Evolutionary conservation across 306 rosid genomes (phyloP).

Genomic region (Hippophae rhamnoides): DNA sequence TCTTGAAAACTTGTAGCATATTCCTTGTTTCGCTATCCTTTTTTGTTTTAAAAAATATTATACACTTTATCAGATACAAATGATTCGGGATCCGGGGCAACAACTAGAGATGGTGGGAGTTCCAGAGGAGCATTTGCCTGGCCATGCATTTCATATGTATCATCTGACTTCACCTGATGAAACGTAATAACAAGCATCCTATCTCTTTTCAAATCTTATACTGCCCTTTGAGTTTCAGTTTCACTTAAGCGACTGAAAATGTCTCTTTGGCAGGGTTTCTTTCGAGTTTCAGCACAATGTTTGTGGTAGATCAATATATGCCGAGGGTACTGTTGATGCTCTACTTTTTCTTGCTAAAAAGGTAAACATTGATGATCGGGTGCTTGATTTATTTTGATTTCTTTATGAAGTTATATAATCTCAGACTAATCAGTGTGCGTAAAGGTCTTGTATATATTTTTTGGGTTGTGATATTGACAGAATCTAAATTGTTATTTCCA

Average conservation of each 20-base stretch:
- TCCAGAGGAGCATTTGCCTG: constrained; percentile 76
- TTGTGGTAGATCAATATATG: constrained; percentile 92
- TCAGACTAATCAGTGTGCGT: neutral
- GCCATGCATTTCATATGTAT: constrained; percentile 90
- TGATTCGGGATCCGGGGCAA: constrained; percentile 71
- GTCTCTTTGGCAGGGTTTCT: constrained; percentile 55
- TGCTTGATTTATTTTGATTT: constrained; percentile 6
- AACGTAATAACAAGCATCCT: constrained; percentile 40
- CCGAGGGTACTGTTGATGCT: constrained; percentile 89
- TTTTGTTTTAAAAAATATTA: constrained; percentile 3
- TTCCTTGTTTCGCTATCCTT: constrained; percentile 4
- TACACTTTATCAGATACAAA: constrained; percentile 44
- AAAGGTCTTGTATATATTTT: neutral
- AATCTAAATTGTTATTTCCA: too few relatives aligned
- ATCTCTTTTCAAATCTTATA: constrained; percentile 2
- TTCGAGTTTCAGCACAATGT: constrained; percentile 96
- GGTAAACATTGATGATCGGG: constrained; percentile 28
- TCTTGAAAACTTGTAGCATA: constrained; percentile 2
- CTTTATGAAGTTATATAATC: neutral
- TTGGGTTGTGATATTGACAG: too few relatives aligned
- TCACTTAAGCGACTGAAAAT: constrained; percentile 5
- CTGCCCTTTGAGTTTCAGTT: constrained; percentile 2
- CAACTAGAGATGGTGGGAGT: constrained; percentile 84
- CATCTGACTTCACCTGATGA: constrained; percentile 73
- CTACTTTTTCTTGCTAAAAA: constrained; percentile 73